These are phyloP conservation scores for Aspergillus caelatus DNA, from an alignment of 2,329 filamentous ascomycete species.

Conservation along the genomic window DNA sequence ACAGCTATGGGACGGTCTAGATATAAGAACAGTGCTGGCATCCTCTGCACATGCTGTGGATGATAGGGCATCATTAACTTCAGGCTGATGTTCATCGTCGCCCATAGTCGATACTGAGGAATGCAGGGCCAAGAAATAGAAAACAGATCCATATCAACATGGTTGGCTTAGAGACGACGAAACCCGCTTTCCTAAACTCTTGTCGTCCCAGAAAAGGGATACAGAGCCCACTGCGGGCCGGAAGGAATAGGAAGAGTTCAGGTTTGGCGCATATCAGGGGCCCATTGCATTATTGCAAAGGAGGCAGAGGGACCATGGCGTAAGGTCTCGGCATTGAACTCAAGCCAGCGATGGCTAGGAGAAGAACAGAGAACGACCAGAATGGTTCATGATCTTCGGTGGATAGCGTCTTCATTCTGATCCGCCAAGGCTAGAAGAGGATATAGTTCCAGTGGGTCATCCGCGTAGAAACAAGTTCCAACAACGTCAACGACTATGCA, in stretches of 20 bases:
- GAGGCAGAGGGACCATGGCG: slow-evolving; percentile 10
- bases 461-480: slow-evolving; percentile 4
- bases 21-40: slow-evolving; percentile 10
- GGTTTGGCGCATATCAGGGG: slow-evolving; percentile 17
- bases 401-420: slow-evolving; percentile 2
- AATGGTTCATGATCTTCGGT: slow-evolving; percentile 13
- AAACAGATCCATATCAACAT: slow-evolving; percentile 7
- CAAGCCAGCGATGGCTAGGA: slow-evolving; percentile 3
- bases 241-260: slow-evolving; percentile 13
- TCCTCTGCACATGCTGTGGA: slow-evolving; percentile 12
- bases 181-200: slow-evolving; percentile 10
- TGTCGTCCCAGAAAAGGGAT: slow-evolving; percentile 10
- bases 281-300: slow-evolving; percentile 8
- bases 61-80: slow-evolving; percentile 10
- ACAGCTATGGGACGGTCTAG: neutral
- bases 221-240: slow-evolving; percentile 10
- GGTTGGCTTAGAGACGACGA: slow-evolving; percentile 15
- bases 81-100: slow-evolving; percentile 7
- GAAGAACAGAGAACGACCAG: neutral
- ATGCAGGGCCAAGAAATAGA: slow-evolving; percentile 13
- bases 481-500: slow-evolving; percentile 11
- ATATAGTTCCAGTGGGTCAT: slow-evolving; percentile 11
- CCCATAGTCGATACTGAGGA: slow-evolving; percentile 5
- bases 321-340: slow-evolving; percentile 5
- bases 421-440: slow-evolving; percentile 7